Conservation (phyloP, 345 rosid genomes). For the Linum lewisii region DNA sequence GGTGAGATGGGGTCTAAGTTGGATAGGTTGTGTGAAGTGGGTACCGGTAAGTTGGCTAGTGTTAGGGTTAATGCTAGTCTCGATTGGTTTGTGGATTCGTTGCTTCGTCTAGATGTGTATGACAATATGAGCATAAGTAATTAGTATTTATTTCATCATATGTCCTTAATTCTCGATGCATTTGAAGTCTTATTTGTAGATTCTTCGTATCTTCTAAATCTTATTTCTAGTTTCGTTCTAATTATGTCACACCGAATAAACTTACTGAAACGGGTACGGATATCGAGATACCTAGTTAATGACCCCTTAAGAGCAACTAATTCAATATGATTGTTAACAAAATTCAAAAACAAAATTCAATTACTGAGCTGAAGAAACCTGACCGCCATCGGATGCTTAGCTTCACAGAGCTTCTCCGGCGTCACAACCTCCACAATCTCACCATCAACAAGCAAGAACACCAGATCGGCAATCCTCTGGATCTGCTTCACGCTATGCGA, state of each 20-base stretch:
- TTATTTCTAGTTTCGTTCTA: too few relatives aligned
- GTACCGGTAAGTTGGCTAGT: not conserved
- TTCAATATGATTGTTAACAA: too few relatives aligned
- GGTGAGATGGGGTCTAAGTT: not conserved
- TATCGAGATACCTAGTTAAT: too few relatives aligned
- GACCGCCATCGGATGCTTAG: conserved; percentile 71
- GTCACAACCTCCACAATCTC: conserved; percentile 65
- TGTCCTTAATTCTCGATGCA: too few relatives aligned
- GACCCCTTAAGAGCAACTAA: too few relatives aligned
- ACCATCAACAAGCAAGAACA: conserved; percentile 67
- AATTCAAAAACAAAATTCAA: conserved; percentile 6
- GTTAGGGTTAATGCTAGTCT: not conserved
- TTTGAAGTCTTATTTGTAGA: too few relatives aligned
- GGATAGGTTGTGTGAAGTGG: not conserved
- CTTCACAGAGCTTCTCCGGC: conserved; percentile 57
- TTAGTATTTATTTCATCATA: too few relatives aligned
- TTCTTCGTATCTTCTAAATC: too few relatives aligned
- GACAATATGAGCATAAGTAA: too few relatives aligned
- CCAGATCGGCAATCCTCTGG: conserved; percentile 72
- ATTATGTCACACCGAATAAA: too few relatives aligned
- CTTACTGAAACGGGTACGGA: too few relatives aligned
- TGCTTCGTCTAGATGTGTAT: too few relatives aligned
- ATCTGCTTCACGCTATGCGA: conserved; percentile 92
- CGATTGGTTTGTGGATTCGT: not conserved
- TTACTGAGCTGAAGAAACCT: conserved; percentile 60